Conservation (phyloP, 768 basidiomycete genomes). For the Hygrocybe coccinea region DNA sequence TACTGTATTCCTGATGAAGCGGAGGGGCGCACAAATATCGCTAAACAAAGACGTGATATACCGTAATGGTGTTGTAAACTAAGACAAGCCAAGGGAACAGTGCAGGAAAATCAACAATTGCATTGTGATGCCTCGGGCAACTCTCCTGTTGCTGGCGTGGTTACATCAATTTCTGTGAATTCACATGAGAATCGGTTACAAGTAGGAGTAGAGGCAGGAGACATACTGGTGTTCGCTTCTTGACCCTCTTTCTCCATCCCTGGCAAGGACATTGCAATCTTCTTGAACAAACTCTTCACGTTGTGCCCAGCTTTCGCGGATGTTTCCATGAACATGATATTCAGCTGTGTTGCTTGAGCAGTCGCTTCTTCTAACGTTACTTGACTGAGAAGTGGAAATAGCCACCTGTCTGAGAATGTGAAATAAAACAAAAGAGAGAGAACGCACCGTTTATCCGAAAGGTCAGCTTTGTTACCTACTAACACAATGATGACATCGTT, state of each 20-base stretch:
- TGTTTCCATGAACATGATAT: slow-evolving; percentile 99
- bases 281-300: slow-evolving; percentile 98
- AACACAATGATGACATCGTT: slow-evolving; percentile 97
- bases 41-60: background rate
- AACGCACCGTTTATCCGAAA: slow-evolving; percentile 93
- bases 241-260: slow-evolving; percentile 87
- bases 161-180: slow-evolving; percentile 83
- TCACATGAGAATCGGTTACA: background rate
- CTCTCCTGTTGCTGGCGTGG: slow-evolving; percentile 58
- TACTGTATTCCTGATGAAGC: too few relatives aligned
- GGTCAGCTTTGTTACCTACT: slow-evolving; percentile 98
- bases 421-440: background rate
- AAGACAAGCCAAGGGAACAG: slow-evolving; percentile 6
- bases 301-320: slow-evolving; percentile 99
- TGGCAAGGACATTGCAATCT: slow-evolving; percentile 96
- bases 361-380: slow-evolving; percentile 98
- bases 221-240: slow-evolving; percentile 52
- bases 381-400: slow-evolving; percentile 54
- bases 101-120: slow-evolving; percentile 52
- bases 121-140: slow-evolving; percentile 86
- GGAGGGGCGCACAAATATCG: background rate
- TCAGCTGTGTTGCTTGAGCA: slow-evolving; percentile 80
- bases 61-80: background rate
- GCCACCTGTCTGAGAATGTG: background rate
- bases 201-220: background rate